Conservation (phyloP, 139 green algal genomes). For the Micractinium sp. region DNA sequence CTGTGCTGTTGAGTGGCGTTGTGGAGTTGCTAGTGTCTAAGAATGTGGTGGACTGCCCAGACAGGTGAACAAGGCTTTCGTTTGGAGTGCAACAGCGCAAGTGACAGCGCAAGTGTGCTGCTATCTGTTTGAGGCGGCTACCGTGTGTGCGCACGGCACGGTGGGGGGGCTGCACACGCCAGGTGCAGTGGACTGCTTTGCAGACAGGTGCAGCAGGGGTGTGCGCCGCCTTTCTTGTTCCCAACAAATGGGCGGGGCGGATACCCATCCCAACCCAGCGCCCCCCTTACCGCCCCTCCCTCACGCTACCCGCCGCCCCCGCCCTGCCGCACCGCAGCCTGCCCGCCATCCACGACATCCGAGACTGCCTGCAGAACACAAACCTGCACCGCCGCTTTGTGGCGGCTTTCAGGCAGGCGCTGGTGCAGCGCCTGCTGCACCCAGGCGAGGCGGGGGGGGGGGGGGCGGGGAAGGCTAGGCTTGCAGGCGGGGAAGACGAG, state of each 20-base stretch:
- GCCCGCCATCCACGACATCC: slow-evolving; percentile 74
- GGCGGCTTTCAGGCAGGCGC: slow-evolving; percentile 36
- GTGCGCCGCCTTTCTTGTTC: background rate
- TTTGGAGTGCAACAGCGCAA: no score
- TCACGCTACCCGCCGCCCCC: background rate
- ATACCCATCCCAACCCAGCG: background rate
- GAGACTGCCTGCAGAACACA: slow-evolving; percentile 77
- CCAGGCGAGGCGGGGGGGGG: slow-evolving; percentile 28
- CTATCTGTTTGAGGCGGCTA: no score
- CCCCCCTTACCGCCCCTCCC: background rate
- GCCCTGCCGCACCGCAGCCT: slow-evolving; percentile 31
- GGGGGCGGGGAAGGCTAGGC: background rate
- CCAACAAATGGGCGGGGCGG: background rate
- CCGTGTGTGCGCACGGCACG: no score
- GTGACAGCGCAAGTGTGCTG: no score
- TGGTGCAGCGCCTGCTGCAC: slow-evolving; percentile 77
- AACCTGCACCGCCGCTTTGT: slow-evolving; percentile 63
- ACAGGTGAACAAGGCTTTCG: no score
- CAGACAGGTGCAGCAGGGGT: background rate
- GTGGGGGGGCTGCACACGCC: no score
- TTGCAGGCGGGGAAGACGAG: background rate
- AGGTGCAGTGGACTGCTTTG: no score
- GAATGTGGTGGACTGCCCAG: no score
- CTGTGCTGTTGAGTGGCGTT: no score
- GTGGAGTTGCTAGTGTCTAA: no score